phyloP scores from a whole-genome alignment of 495 filamentous ascomycete genomes.

The Lichenothelia convexa region DNA sequence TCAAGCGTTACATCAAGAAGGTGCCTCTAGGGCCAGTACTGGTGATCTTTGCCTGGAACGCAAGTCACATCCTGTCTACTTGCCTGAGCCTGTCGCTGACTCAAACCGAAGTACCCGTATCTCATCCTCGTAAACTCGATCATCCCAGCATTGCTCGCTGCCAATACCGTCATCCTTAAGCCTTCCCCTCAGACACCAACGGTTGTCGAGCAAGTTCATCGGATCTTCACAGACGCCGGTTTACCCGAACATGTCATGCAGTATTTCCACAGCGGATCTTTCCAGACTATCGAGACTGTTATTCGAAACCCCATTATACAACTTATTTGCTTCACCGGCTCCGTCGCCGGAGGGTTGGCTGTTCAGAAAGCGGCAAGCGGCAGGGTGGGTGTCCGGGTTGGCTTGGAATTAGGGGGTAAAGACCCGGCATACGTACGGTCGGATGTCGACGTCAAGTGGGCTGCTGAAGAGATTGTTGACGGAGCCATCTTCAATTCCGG shows the following conservation, averaged over 20 bases:
- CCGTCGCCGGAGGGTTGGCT: conserved; percentile 64
- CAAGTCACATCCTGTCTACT: conserved; percentile 25
- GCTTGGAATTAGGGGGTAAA: conserved; percentile 81
- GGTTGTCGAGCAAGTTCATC: conserved; percentile 60
- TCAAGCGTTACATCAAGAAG: conserved; percentile 76
- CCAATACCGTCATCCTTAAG: conserved; percentile 80
- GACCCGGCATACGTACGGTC: conserved; percentile 76
- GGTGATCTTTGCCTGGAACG: conserved; percentile 90
- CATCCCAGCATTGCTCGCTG: conserved; percentile 70
- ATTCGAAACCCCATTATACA: conserved; percentile 54
- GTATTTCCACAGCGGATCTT: conserved; percentile 72
- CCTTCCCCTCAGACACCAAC: conserved; percentile 90
- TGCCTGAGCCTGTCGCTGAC: too few relatives aligned
- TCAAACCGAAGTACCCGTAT: conserved; percentile 86
- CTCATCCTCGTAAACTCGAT: conserved; percentile 79
- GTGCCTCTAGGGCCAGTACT: conserved; percentile 68
- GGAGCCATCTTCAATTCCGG: conserved; percentile 93
- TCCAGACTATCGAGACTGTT: conserved; percentile 48
- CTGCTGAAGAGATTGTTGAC: conserved; percentile 80
- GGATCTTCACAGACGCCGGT: conserved; percentile 59
- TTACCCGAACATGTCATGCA: conserved; percentile 67
- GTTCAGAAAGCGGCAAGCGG: conserved; percentile 72
- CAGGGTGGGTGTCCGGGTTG: conserved; percentile 55
- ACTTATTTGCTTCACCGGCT: conserved; percentile 83
- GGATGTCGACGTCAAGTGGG: conserved; percentile 79